These are phyloP conservation scores for Fraxinus paxiana DNA, from an alignment of 305 asterid genomes.

Conservation along the genomic window DNA sequence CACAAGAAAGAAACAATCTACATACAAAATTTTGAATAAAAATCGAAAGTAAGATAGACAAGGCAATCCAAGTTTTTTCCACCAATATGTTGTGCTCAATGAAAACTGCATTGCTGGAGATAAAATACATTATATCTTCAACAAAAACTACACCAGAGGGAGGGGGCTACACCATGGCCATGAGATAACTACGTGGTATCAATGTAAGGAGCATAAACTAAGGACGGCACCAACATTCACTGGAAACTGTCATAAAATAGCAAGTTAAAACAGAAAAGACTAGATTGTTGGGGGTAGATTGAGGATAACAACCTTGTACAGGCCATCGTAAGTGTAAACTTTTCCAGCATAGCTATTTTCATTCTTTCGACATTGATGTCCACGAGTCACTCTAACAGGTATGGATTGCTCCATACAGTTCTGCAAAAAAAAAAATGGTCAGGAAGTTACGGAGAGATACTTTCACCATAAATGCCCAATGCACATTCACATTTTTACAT, in stretches of 20 bases:
- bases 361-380: constrained; percentile 47
- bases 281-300: not conserved
- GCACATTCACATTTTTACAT: not conserved
- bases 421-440: constrained; percentile 30
- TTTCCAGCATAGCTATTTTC: constrained; percentile 62
- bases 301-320: constrained; percentile 53
- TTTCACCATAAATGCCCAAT: not conserved
- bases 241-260: not conserved
- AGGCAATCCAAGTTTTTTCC: not conserved
- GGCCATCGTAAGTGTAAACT: constrained; percentile 88
- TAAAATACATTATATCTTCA: not conserved
- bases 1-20: not conserved
- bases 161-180: not conserved
- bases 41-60: not conserved
- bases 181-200: not conserved
- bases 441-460: not conserved
- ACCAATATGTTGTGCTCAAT: not conserved
- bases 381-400: constrained; percentile 84
- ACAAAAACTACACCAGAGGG: not conserved
- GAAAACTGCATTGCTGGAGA: not conserved
- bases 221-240: not conserved
- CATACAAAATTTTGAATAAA: not conserved
- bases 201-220: not conserved
- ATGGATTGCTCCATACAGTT: constrained; percentile 58
- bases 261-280: not conserved